Evolutionary conservation across 202 grass and related monocot species (phyloP).

Genomic region (Schoenoplectus triqueter): DNA sequence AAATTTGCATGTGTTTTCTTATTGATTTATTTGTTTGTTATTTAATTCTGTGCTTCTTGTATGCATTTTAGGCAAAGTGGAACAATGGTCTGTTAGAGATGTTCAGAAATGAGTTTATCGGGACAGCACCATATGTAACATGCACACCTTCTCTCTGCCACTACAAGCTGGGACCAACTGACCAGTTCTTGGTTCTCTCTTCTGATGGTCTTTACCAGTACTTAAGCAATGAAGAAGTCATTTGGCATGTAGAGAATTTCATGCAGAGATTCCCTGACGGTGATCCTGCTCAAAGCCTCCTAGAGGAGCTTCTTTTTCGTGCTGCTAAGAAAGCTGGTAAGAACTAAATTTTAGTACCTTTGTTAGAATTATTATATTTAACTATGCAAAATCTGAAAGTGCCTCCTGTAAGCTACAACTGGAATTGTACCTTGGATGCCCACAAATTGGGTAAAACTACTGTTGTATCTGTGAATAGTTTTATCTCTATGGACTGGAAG

Average conservation of each 20-base stretch:
- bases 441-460: neutral
- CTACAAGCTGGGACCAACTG: conserved; percentile 62
- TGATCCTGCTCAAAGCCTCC: conserved; percentile 94
- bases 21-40: conserved; percentile 1
- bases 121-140: conserved; percentile 74
- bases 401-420: neutral
- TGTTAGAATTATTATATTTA: conserved; percentile 3
- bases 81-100: conserved; percentile 86
- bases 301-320: conserved; percentile 86
- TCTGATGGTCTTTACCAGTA: conserved; percentile 96
- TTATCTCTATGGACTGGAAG: neutral
- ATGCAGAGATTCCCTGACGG: conserved; percentile 93
- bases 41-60: neutral
- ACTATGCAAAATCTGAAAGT: conserved; percentile 13
- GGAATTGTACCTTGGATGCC: neutral
- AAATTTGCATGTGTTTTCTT: neutral
- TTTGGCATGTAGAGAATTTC: conserved; percentile 87
- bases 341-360: conserved; percentile 32
- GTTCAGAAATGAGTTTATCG: conserved; percentile 82
- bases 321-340: conserved; percentile 93
- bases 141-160: conserved; percentile 82
- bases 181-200: conserved; percentile 91
- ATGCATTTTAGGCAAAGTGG: conserved; percentile 59
- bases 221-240: conserved; percentile 87
- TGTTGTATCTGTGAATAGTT: neutral